Conservation (phyloP, 208 protist genomes). For the Acanthamoeba sp. region DNA sequence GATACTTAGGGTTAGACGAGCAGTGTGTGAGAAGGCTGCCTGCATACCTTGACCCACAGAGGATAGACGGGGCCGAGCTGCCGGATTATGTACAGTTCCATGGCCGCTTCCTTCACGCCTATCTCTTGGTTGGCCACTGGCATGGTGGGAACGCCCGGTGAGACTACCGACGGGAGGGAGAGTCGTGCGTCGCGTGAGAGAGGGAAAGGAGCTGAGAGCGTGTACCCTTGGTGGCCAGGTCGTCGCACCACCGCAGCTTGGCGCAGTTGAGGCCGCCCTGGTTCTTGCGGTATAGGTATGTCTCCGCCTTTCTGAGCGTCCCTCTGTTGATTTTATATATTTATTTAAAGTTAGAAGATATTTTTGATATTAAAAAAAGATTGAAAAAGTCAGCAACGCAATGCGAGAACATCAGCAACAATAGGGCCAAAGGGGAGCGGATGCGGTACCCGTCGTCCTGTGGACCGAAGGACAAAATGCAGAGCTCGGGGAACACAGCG, state of each 20-base stretch:
- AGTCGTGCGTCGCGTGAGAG: no score
- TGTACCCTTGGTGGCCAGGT: constrained; percentile 21
- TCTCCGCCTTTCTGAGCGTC: neutral
- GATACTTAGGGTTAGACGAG: no score
- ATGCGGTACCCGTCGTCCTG: constrained; percentile 20
- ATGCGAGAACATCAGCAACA: no score
- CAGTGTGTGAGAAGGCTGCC: neutral
- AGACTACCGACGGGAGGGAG: no score
- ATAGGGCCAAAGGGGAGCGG: no score
- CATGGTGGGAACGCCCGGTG: no score
- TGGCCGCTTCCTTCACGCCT: neutral
- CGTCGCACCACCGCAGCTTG: constrained; percentile 32
- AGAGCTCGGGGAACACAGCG: constrained; percentile 23
- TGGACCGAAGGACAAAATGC: constrained; percentile 15
- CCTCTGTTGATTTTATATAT: neutral
- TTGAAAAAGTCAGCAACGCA: no score
- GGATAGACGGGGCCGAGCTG: constrained; percentile 9
- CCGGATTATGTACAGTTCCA: constrained; percentile 15
- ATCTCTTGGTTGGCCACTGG: constrained; percentile 19
- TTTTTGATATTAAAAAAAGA: no score
- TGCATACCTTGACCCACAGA: constrained; percentile 3
- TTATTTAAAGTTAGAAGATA: neutral
- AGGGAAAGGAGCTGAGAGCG: no score
- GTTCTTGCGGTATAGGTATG: neutral
- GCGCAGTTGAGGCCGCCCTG: constrained; percentile 31